Evolutionary conservation across 1,284 basidiomycete species (phyloP), one percentile per base, ranked within the genome.

Genomic region (Mycosarcoma mackinlayi): DNA sequence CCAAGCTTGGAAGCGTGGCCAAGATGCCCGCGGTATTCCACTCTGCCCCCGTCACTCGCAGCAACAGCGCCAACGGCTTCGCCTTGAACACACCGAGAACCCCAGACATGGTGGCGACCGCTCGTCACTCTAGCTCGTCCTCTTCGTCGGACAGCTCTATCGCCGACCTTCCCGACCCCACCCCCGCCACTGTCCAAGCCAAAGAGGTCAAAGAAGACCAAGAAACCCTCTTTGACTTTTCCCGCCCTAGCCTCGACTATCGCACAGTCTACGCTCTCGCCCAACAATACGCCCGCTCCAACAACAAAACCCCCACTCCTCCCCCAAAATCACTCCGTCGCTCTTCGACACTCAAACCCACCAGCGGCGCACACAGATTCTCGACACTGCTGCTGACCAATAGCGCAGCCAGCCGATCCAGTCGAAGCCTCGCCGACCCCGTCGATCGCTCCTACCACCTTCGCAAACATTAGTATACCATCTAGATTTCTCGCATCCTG

Each of bases 191-290:
- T 35, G 7, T 7, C 11, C 7, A 35, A 19, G 18, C 13, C 37
- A 38, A 38, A 13, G 18, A n/a, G 19, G 19, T 24, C 19, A 19
- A 38, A 13, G 37, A 38, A 16, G 53, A 35, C 1, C 34, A 58
- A 24, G 54, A 52, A n/a, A 45, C 37, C n/a, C 21, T 67, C 4
- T 68, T 68, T 21, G 65, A 68, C 33, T 38, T 68, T 19, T 53
- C 53, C 10, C 46, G 51, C 4, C 30, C 38, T 1, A 50, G 49
- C 34, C 23, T 62, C 7, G 56, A 59, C 34, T 47, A 47, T 24
- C 3, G 19, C 14, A 14, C 47, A 4, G 27, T 49, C 19, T 57
- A 57, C 40, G 31, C 38, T 7, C 31, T 57, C 4, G 54, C 54
- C 10, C 42, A 48, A 27, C 35, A 57, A 31, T 57, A 57, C 25